Evolutionary conservation across 345 rosid species (phyloP), one percentile per base, ranked within the genome.

Genomic region (Melastoma malabathricum): DNA sequence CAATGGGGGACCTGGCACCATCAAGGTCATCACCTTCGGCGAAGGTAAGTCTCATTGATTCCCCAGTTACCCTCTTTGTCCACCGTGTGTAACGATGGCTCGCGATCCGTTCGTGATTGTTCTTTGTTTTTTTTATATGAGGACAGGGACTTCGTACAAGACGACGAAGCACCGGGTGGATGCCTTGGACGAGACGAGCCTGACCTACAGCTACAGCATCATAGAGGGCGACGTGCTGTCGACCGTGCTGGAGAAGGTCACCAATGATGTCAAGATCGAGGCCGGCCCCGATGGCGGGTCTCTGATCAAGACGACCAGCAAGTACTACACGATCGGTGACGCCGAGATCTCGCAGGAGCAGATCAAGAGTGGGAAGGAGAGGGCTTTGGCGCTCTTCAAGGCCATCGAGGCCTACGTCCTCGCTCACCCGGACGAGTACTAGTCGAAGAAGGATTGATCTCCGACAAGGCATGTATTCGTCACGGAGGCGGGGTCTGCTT

Each of bases 1-100:
- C 23, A 58, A 65, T 27, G 76, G 79, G 4, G 74, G 68, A 0
- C 47, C 68, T 4, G 76, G 74, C n/a, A 67, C 51, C 56, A 50
- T 68, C 68, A 65, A 62, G 59, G 18, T 63, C 41, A 15, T 64
- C 18, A 58, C 46, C 15, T 67, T 64, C 12, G 60, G 23, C 0
- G 60, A 66, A 54, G 64, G 67, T 55, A 7, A 29, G 41, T 6
- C 15, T 15, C n/a, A 9, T 27, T 3, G 1, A 9, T 1, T 12
- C 31, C 1, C 41, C 13, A 52, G 17, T 15, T 15, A 52, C 46
- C 19, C 19, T 18, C n/a, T 38, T 0, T 12, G 16, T 16, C 41
- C 0, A 52, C 38, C n/a, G n/a, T n/a, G n/a, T n/a, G n/a, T n/a
- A 58, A 27, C 20, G 16, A 41, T 54, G 10, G 29, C 38, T 17